Base-by-base conservation (phyloP, 176 grass and related monocot genomes). In the Musa itinerans region DNA sequence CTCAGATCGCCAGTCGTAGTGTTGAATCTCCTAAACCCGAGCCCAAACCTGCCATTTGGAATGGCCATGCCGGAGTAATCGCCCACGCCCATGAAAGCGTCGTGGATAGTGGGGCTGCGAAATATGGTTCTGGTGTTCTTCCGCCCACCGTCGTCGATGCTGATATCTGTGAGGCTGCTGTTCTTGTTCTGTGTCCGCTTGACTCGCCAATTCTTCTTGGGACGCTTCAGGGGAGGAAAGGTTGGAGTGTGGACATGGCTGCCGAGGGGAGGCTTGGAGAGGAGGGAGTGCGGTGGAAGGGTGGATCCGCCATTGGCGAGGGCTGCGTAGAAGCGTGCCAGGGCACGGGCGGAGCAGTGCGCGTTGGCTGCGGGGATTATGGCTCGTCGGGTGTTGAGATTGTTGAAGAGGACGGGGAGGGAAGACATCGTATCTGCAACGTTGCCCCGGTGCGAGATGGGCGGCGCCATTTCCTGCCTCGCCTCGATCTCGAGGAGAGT, bases 331-430 rank as follows among this genome's bases (percentile, higher is more conserved):
- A 91, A 98, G 52, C 95, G 86, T n/a, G 95, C 95, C 0, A 98
- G 83, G 0, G 95, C 95, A 10, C 95, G 95, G 24, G 90, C 95
- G 0, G 95, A 98, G 70, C 91, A 91, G 78, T 98, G 95, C 15
- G 90, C 88, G 3, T 98, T 98, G 48, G 90, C 95, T 17, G 90
- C 95, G 11, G 95, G 95, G 77, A 98, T 80, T 64, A 94, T 89
- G 65, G 90, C 88, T 23, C 95, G 82, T 3, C 90, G 95, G 22
- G 89, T 53, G 53, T 98, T 93, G 25, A 98, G 27, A 13, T 88
- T 89, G 86, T 98, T 98, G 61, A 98, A 98, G 23, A 98, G 73
- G 24, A 83, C 73, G 0, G 88, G 88, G 23, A 93, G 13, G 7
- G 88, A 88, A 1, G 88, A 63, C 0, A 80, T 88, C 74, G 91